A percentile compares a stretch with the other conserved stretches of the same genome.
These are phyloP conservation scores for Leptosphaerulina australis DNA, from an alignment of 2,329 filamentous ascomycete species.

Conservation along the genomic window DNA sequence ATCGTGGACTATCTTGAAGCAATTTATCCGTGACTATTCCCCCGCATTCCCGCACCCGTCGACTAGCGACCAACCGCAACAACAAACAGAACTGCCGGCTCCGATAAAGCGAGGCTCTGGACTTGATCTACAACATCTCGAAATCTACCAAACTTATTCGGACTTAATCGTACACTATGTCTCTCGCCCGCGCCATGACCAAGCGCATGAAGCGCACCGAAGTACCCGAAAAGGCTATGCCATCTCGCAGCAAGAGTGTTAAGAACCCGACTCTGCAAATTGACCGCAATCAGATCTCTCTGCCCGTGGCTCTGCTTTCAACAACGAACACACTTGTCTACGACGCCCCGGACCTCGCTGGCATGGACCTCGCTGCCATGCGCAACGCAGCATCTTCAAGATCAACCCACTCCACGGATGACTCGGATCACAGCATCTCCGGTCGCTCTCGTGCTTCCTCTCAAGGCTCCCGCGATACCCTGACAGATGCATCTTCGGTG, in stretches of 20 bases:
- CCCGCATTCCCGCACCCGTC: constrained; percentile 41
- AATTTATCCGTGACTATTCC: constrained; percentile 46
- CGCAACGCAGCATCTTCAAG: constrained; percentile 55
- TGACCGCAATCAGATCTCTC: constrained; percentile 79
- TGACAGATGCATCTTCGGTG: constrained; percentile 68
- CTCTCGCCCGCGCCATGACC: constrained; percentile 74
- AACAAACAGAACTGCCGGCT: constrained; percentile 39
- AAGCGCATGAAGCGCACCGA: constrained; percentile 67
- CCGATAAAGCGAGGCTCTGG: constrained; percentile 20
- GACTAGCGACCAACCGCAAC: constrained; percentile 36
- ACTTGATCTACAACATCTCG: constrained; percentile 20
- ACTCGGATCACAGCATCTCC: constrained; percentile 68
- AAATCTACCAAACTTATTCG: constrained; percentile 35
- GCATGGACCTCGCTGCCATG: constrained; percentile 35
- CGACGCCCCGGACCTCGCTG: constrained; percentile 82
- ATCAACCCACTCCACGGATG: constrained; percentile 69
- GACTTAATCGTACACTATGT: constrained; percentile 54
- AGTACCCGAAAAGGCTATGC: constrained; percentile 42
- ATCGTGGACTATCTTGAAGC: constrained; percentile 30
- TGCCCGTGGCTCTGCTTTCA: constrained; percentile 83
- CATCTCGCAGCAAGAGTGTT: constrained; percentile 54
- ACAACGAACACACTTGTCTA: constrained; percentile 97
- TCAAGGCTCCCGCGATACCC: constrained; percentile 66
- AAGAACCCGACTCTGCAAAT: constrained; percentile 53
- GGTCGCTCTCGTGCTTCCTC: constrained; percentile 54